Evolutionary conservation across 306 rosid genomes (phyloP).

Genomic region (Castanea mollissima): DNA sequence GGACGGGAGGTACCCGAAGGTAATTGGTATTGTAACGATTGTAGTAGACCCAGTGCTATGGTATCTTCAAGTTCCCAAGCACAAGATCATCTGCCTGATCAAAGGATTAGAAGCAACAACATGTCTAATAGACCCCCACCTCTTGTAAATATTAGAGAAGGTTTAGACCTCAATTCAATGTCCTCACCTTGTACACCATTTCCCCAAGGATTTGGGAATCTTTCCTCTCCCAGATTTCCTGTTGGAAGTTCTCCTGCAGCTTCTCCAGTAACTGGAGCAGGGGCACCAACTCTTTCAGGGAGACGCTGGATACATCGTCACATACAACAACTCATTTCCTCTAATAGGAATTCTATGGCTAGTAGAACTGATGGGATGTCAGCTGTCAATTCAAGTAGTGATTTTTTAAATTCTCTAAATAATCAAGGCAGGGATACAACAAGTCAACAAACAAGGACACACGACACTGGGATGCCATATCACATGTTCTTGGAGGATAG

Average conservation of each 20-base stretch:
- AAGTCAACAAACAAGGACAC: slow-evolving; percentile 38
- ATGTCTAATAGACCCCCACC: slow-evolving; percentile 50
- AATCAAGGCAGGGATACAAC: slow-evolving; percentile 54
- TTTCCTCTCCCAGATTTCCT: slow-evolving; percentile 62
- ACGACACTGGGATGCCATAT: slow-evolving; percentile 49
- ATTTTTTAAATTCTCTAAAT: slow-evolving; percentile 40
- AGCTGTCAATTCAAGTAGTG: slow-evolving; percentile 36
- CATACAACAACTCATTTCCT: slow-evolving; percentile 62
- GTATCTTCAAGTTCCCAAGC: slow-evolving; percentile 75
- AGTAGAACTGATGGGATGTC: slow-evolving; percentile 50
- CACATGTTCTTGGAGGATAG: slow-evolving; percentile 68
- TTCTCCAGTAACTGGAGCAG: slow-evolving; percentile 67
- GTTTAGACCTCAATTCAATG: slow-evolving; percentile 65
- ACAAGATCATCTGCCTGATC: slow-evolving; percentile 51
- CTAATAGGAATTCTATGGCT: slow-evolving; percentile 41
- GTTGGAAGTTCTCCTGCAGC: slow-evolving; percentile 51
- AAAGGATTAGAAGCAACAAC: slow-evolving; percentile 46
- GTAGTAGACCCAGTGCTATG: slow-evolving; percentile 69
- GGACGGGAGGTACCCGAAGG: slow-evolving; percentile 91
- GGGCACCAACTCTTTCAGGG: slow-evolving; percentile 78
- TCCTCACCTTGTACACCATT: slow-evolving; percentile 57
- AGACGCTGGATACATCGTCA: slow-evolving; percentile 80
- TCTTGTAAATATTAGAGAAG: slow-evolving; percentile 42
- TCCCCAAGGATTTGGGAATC: slow-evolving; percentile 56
- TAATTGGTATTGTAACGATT: slow-evolving; percentile 89